Evolutionary conservation across 225 moss, liverwort and hornwort species (phyloP), one percentile per base, ranked within the genome.

Genomic region (Ulota crispa): DNA sequence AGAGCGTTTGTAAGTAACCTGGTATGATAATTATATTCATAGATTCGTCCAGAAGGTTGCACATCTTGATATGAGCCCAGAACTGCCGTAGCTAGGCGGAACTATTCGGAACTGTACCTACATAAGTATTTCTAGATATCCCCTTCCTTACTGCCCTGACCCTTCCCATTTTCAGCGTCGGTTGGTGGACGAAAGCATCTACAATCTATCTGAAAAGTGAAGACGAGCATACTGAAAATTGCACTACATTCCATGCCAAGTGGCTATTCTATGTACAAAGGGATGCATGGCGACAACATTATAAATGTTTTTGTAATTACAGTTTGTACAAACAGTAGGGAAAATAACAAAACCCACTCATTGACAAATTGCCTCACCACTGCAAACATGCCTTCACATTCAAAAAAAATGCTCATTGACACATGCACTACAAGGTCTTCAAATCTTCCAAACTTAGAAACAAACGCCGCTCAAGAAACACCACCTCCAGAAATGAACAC

Each of bases 241-340:
- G 52, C 5, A 23, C 3, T 43, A 73, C 16, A 36, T 26, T 12
- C 15, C 12, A 2, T 2, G 4, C 15, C 41, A 57, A 7, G 4
- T 34, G n/a, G n/a, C n/a, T 43, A 23, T 3, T 21, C 28, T 3
- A 8, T 23, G 23, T 41, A 57, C 50, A 68, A 54, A 78, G 37
- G 20, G 8, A n/a, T 16, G 53, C 42, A 57, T 6, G 8, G 32
- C 26, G 36, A 23, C 3, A 75, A 13, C 19, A n/a, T 13, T 27
- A 45, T n/a, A 43, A 57, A 34, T 57, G 9, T 9, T 27, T 68
- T 45, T 63, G 54, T 28, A 75, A 62, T 69, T 75, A 79, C 70
- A 64, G 70, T 56, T 83, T 83, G 32, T 70, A 75, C 78, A 55
- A 62, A 54, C 43, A 36, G 4, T 68, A 26, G 21, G 13, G 8